phyloP scores from a whole-genome alignment of 257 asterid species.

The Eucommia ulmoides region DNA sequence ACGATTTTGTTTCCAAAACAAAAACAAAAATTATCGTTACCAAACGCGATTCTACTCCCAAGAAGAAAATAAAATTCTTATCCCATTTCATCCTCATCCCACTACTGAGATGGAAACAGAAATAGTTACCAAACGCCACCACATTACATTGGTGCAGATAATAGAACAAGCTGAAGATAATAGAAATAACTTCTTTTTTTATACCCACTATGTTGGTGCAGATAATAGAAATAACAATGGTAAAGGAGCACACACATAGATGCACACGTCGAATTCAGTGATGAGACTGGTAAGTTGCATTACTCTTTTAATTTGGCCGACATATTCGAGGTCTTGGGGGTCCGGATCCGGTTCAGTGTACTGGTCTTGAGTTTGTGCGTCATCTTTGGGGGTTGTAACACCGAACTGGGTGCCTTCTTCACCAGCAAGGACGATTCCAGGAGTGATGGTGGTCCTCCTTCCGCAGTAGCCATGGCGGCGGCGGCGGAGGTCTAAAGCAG shows the following conservation, averaged over 20 bases:
- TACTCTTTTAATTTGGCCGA: conserved; percentile 62
- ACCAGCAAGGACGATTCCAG: conserved; percentile 27
- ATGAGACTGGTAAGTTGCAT: not conserved
- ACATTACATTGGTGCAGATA: no score
- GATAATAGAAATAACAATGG: not conserved
- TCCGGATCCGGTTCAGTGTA: conserved; percentile 21
- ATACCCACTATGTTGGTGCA: no score
- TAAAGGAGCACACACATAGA: not conserved
- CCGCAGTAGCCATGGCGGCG: not conserved
- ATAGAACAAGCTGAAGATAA: not conserved
- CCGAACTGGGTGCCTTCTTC: conserved; percentile 27
- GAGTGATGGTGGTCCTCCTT: conserved; percentile 10
- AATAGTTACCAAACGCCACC: no score
- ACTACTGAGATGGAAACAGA: no score
- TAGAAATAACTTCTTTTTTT: no score
- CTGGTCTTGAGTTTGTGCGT: conserved; percentile 3
- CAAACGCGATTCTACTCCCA: no score
- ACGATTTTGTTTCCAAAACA: no score
- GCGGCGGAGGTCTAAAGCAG: no score
- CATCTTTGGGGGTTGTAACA: conserved; percentile 15
- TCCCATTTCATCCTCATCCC: no score
- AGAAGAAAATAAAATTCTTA: no score
- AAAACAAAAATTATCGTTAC: no score
- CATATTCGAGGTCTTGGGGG: conserved; percentile 56
- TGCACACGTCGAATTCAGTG: not conserved